Conservation (phyloP, 1,139 yeast genomes). For the Yamadazyma diospyri region DNA sequence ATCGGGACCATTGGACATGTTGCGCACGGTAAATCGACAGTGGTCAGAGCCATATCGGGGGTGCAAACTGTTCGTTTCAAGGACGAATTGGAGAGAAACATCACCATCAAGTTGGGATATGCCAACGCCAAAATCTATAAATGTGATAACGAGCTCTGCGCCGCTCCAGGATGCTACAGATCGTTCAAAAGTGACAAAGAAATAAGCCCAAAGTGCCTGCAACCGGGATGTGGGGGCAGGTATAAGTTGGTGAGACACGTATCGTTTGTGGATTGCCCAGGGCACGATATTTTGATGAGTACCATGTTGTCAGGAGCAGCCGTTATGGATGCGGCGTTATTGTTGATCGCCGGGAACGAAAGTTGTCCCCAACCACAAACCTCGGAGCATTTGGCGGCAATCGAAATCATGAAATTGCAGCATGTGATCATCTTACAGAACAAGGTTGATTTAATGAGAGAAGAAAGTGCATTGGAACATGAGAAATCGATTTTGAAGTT, state of each 20-base stretch:
- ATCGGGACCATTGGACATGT: conserved; percentile 99
- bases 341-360: conserved; percentile 97
- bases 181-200: conserved; percentile 95
- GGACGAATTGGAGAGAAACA: conserved; percentile 97
- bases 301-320: conserved; percentile 99
- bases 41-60: conserved; percentile 97
- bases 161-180: conserved; percentile 92
- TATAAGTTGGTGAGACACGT: conserved; percentile 92
- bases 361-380: conserved; percentile 99
- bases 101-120: conserved; percentile 96
- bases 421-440: conserved; percentile 96
- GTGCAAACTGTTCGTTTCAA: conserved; percentile 98
- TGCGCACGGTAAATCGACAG: conserved; percentile 99
- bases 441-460: conserved; percentile 98
- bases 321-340: conserved; percentile 98
- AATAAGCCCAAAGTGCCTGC: conserved; percentile 86
- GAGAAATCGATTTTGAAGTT: conserved; percentile 87
- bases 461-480: conserved; percentile 94
- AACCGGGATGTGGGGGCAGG: conserved; percentile 80
- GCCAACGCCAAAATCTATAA: conserved; percentile 98
- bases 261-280: conserved; percentile 98
- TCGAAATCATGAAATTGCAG: conserved; percentile 97
- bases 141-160: conserved; percentile 83
- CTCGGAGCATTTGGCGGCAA: conserved; percentile 98
- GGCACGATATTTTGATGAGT: conserved; percentile 99